Conservation (phyloP, 1,139 yeast species). For the Magnusiomyces tetraspermus region DNA sequence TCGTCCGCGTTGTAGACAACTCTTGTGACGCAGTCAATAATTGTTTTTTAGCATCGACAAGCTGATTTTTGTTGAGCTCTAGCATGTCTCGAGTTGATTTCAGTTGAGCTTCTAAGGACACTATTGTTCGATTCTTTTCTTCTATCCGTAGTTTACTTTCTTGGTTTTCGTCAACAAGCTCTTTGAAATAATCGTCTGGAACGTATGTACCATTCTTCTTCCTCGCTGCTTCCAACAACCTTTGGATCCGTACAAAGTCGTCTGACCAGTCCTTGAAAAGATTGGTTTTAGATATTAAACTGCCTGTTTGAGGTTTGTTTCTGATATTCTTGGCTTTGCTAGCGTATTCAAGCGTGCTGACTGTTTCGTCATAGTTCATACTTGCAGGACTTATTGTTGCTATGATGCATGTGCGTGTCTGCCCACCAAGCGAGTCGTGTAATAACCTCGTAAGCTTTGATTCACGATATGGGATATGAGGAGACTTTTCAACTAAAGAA, state of each 20-base stretch:
- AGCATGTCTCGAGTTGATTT: constrained; percentile 28
- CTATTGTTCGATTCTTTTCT: constrained; percentile 39
- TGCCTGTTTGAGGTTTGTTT: constrained; percentile 61
- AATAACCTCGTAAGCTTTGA: constrained; percentile 69
- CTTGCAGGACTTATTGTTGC: constrained; percentile 80
- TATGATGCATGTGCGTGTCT: constrained; percentile 66
- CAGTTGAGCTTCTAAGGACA: constrained; percentile 39
- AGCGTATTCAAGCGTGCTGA: constrained; percentile 79
- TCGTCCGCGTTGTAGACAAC: constrained; percentile 16
- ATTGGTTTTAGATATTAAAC: constrained; percentile 42
- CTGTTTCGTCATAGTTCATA: constrained; percentile 64
- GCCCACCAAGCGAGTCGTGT: constrained; percentile 79
- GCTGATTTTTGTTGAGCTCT: constrained; percentile 24
- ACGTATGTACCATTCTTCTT: constrained; percentile 59
- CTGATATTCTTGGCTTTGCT: constrained; percentile 65
- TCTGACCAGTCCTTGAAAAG: constrained; percentile 42
- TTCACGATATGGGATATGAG: constrained; percentile 78
- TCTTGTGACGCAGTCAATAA: constrained; percentile 20
- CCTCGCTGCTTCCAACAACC: constrained; percentile 54
- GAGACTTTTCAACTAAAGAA: constrained; percentile 49
- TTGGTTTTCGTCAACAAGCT: constrained; percentile 23
- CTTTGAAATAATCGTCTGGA: constrained; percentile 43
- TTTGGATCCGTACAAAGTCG: constrained; percentile 50
- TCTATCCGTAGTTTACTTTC: constrained; percentile 26
- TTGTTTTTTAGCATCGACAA: constrained; percentile 23